Conservation (phyloP, 1,139 yeast genomes). For the Saccharomyces uvarum region DNA sequence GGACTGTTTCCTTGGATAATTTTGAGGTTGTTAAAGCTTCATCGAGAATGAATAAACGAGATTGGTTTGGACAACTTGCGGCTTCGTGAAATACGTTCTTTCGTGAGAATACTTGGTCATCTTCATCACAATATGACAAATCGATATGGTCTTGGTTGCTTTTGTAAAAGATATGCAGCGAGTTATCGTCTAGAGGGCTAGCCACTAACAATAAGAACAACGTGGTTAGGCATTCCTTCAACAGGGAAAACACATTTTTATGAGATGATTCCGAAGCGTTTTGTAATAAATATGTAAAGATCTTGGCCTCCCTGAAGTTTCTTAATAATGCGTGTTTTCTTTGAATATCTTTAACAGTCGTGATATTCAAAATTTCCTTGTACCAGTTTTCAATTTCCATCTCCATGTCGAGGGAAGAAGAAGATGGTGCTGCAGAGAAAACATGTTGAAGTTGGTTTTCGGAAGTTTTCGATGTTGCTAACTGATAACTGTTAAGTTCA, state of each 20-base stretch:
- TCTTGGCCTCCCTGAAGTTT: slow-evolving; percentile 21
- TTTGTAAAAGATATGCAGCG: slow-evolving; percentile 25
- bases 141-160: slow-evolving; percentile 20
- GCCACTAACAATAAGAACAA: slow-evolving; percentile 25
- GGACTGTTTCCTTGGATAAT: slow-evolving; percentile 6
- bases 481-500: neutral
- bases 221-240: slow-evolving; percentile 25
- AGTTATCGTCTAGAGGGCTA: slow-evolving; percentile 28
- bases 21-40: slow-evolving; percentile 15
- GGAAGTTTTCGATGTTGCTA: neutral
- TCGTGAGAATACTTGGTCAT: slow-evolving; percentile 31
- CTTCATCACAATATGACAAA: slow-evolving; percentile 27
- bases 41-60: slow-evolving; percentile 32
- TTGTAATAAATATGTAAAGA: slow-evolving; percentile 7
- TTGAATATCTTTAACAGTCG: slow-evolving; percentile 27
- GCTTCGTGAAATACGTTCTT: slow-evolving; percentile 37
- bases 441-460: neutral
- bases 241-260: slow-evolving; percentile 10
- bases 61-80: slow-evolving; percentile 31
- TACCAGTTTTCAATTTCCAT: slow-evolving; percentile 31
- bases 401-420: slow-evolving; percentile 17
- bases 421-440: neutral
- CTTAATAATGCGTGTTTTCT: slow-evolving; percentile 19
- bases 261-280: slow-evolving; percentile 3
- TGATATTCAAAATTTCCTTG: slow-evolving; percentile 28